Percentiles rank a stretch among this genome's conserved stretches.
These are phyloP conservation scores for Phytophthora pinifolia DNA, from an alignment of 352 stramenopile species.

Conservation along the genomic window DNA sequence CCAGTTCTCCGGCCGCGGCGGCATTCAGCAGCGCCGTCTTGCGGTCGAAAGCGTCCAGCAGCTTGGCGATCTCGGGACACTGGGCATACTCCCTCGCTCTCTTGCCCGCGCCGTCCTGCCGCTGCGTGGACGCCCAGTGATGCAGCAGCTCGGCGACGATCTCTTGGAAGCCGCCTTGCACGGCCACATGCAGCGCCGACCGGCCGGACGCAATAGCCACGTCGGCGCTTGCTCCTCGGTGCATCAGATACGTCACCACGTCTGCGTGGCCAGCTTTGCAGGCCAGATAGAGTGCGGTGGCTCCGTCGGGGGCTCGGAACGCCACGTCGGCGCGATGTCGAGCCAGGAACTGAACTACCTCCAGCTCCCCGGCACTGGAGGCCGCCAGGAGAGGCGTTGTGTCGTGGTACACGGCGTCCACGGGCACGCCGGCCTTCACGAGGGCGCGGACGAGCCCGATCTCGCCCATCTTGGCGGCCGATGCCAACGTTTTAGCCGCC, in stretches of 20 bases:
- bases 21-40: slow-evolving; percentile 23
- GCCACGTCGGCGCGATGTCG: slow-evolving; percentile 29
- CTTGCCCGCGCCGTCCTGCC: slow-evolving; percentile 16
- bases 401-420: slow-evolving; percentile 46
- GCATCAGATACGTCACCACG: slow-evolving; percentile 21
- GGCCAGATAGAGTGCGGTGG: slow-evolving; percentile 23
- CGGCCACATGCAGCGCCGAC: slow-evolving; percentile 23
- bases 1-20: slow-evolving; percentile 9
- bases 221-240: slow-evolving; percentile 15
- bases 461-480: slow-evolving; percentile 20
- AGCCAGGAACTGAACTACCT: slow-evolving; percentile 69
- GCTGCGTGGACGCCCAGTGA: slow-evolving; percentile 22
- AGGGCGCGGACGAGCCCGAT: slow-evolving; percentile 22
- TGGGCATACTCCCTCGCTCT: slow-evolving; percentile 19
- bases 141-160: slow-evolving; percentile 20
- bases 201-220: slow-evolving; percentile 13
- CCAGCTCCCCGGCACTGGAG: slow-evolving; percentile 82
- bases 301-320: slow-evolving; percentile 18
- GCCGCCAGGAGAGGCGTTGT: slow-evolving; percentile 91
- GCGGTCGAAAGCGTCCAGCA: slow-evolving; percentile 19
- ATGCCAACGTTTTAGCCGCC: slow-evolving; percentile 18
- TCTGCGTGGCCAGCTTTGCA: slow-evolving; percentile 13
- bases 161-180: slow-evolving; percentile 16
- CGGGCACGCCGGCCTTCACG: slow-evolving; percentile 21
- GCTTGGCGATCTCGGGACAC: slow-evolving; percentile 14